Conservation (phyloP, 306 rosid genomes). For the Arachis hypogaea region DNA sequence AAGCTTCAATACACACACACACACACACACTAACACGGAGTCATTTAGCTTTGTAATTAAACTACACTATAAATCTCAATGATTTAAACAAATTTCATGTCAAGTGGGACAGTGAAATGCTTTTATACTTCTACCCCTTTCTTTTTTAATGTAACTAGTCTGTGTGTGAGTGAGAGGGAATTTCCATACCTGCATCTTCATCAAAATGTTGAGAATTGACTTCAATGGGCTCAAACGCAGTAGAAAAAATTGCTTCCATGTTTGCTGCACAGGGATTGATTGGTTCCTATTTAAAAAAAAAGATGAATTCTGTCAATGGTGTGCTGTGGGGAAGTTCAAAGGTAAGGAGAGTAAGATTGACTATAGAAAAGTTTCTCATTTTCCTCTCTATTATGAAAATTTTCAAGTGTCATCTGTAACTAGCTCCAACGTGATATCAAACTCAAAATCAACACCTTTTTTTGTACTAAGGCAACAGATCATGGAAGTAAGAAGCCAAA, state of each 20-base stretch:
- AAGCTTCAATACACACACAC: background rate
- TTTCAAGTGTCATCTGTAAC: background rate
- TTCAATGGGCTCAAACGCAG: slow-evolving; percentile 66
- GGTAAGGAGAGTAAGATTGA: slow-evolving; percentile 25
- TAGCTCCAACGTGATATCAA: background rate
- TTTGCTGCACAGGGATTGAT: slow-evolving; percentile 47
- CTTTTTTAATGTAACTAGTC: too few species aligned
- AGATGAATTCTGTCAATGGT: slow-evolving; percentile 8
- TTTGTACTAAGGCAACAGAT: background rate
- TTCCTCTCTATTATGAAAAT: background rate
- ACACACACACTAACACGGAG: slow-evolving; percentile 5
- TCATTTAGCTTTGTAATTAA: background rate
- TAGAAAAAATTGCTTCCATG: slow-evolving; percentile 77
- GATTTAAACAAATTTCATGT: slow-evolving; percentile 2
- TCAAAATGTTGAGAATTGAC: slow-evolving; percentile 48
- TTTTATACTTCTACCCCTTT: too few species aligned
- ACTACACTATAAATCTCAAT: slow-evolving; percentile 7
- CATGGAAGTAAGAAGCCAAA: background rate
- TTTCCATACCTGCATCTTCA: slow-evolving; percentile 60
- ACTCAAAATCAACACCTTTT: background rate
- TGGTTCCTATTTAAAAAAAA: slow-evolving; percentile 57
- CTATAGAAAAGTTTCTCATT: background rate
- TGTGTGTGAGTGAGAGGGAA: background rate
- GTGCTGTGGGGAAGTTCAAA: slow-evolving; percentile 22
- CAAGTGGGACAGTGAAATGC: slow-evolving; percentile 4